Percentiles rank a stretch among this genome's conserved stretches.
Evolutionary conservation across 2,329 filamentous ascomycete genomes (phyloP).

Genomic region (Fusarium metavorans): DNA sequence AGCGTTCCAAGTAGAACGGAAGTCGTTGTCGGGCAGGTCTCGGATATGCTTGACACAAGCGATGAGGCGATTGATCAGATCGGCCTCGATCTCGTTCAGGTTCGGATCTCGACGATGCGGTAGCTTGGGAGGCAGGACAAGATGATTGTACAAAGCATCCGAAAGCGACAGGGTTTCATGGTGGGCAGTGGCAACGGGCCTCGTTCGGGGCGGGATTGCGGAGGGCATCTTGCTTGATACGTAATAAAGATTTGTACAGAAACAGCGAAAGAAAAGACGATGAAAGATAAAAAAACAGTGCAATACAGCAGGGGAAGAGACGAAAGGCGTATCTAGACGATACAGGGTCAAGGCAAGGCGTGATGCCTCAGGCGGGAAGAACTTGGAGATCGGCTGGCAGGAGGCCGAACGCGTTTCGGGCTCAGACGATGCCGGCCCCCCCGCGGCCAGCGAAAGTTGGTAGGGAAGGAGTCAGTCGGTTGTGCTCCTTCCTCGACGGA

Average conservation of each 20-base stretch:
- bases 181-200: background rate
- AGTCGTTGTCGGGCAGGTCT: slow-evolving; percentile 26
- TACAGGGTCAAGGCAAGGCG: background rate
- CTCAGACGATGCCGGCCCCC: background rate
- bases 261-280: background rate
- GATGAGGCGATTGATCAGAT: slow-evolving; percentile 26
- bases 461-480: background rate
- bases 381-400: background rate
- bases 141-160: slow-evolving; percentile 42
- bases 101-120: slow-evolving; percentile 38
- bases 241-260: background rate
- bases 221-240: background rate
- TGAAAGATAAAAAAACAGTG: background rate
- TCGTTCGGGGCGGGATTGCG: background rate
- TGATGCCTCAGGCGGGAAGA: background rate
- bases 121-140: slow-evolving; percentile 38
- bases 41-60: slow-evolving; percentile 27
- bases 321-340: background rate
- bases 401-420: background rate
- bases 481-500: background rate
- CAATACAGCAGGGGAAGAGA: background rate
- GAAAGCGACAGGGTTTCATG: slow-evolving; percentile 20
- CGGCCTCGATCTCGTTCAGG: slow-evolving; percentile 23
- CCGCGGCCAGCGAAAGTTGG: background rate
- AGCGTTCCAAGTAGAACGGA: slow-evolving; percentile 28